phyloP scores from a whole-genome alignment of 2,329 filamentous ascomycete species.

The Botrytis sinoallii region DNA sequence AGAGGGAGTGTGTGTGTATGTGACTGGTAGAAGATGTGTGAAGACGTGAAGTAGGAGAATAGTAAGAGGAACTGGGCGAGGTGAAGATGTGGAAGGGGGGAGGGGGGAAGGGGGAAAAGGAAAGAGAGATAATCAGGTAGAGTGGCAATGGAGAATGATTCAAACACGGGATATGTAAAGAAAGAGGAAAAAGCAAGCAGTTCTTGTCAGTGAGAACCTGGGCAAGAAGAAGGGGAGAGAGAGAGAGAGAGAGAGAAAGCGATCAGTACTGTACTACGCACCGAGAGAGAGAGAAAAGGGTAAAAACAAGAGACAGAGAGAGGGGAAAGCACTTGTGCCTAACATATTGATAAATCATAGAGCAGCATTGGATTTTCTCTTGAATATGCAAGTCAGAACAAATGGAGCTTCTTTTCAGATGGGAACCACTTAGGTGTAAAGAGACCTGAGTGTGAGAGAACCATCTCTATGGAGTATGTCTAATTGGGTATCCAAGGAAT shows the following conservation, averaged over 20 bases:
- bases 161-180: background rate
- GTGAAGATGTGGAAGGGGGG: background rate
- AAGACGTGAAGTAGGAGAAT: background rate
- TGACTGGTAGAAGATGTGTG: background rate
- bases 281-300: background rate
- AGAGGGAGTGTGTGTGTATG: too few relatives aligned
- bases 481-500: background rate
- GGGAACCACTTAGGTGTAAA: background rate
- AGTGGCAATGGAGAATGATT: conserved; percentile 1
- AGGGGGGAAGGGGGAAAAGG: background rate
- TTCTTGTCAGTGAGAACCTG: background rate
- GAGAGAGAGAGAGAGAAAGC: background rate
- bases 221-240: background rate
- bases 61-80: background rate
- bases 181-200: background rate
- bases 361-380: conserved; percentile 15
- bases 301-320: background rate
- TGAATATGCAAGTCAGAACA: conserved; percentile 15
- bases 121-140: background rate
- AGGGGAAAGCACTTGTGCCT: background rate
- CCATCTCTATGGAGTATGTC: background rate
- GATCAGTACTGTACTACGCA: background rate
- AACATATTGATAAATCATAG: background rate
- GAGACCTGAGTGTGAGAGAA: background rate
- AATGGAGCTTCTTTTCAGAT: conserved; percentile 1